A percentile compares a stretch with the other conserved stretches of the same genome.
Conservation (phyloP, 2,329 filamentous ascomycete species). For the Anthostomella pinea region DNA sequence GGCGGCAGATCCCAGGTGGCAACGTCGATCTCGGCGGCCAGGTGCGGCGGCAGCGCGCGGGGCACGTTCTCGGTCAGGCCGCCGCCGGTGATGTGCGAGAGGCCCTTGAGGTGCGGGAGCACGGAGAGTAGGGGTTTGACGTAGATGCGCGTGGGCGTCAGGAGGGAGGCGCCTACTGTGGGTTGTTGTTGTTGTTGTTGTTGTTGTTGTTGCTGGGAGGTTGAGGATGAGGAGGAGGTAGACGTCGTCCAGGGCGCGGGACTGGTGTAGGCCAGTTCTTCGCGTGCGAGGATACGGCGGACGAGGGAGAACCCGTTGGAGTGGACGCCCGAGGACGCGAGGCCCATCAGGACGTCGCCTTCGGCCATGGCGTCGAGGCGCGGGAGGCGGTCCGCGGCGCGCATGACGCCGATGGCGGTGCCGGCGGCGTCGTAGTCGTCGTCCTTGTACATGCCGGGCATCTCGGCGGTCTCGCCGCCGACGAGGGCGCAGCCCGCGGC, state of each 20-base stretch:
- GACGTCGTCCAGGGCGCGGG: constrained; percentile 71
- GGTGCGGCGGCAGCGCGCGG: constrained; percentile 77
- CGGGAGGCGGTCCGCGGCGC: constrained; percentile 67
- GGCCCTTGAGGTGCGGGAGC: constrained; percentile 72
- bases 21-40: constrained; percentile 80
- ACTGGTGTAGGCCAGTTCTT: constrained; percentile 68
- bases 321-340: constrained; percentile 84
- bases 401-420: constrained; percentile 82
- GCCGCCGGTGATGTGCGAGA: constrained; percentile 95
- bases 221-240: too few relatives aligned
- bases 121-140: constrained; percentile 76
- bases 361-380: constrained; percentile 70
- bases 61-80: constrained; percentile 93
- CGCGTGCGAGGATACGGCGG: constrained; percentile 76
- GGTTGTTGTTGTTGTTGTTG: too few relatives aligned
- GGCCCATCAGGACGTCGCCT: constrained; percentile 82
- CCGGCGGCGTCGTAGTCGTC: constrained; percentile 94
- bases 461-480: constrained; percentile 97
- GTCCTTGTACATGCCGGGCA: constrained; percentile 89
- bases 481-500: constrained; percentile 85
- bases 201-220: too few relatives aligned
- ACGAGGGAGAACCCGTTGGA: constrained; percentile 98
- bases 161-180: constrained; percentile 70
- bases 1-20: constrained; percentile 70
- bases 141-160: constrained; percentile 92